These are phyloP conservation scores for Cenococcum geophilum DNA, from an alignment of 495 filamentous ascomycete species.

Conservation along the genomic window DNA sequence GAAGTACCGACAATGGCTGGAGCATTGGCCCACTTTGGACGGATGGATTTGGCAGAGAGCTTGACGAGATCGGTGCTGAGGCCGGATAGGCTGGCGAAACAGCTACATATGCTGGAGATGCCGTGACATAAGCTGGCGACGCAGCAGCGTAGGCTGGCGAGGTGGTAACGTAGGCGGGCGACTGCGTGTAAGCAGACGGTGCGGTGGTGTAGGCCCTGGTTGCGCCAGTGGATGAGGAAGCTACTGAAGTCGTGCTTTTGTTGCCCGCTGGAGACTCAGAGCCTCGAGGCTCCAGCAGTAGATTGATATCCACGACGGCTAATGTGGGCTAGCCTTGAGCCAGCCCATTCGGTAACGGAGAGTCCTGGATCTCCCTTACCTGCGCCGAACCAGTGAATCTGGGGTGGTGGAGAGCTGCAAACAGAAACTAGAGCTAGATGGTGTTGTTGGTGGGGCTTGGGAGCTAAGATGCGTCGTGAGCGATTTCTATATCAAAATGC, in stretches of 20 bases:
- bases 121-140: conserved; percentile 25
- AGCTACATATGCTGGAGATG: conserved; percentile 21
- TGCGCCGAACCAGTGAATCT: neutral
- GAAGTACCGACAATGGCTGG: conserved; percentile 24
- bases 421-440: neutral
- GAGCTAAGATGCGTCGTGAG: neutral
- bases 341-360: conserved; percentile 29
- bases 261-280: conserved; percentile 59
- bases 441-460: conserved; percentile 14
- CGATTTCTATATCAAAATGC: conserved; percentile 2
- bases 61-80: conserved; percentile 9
- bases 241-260: conserved; percentile 31
- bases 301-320: conserved; percentile 87
- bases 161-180: conserved; percentile 21
- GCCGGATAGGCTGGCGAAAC: conserved; percentile 19
- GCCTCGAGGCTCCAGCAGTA: conserved; percentile 70
- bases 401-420: neutral
- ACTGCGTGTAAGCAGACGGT: conserved; percentile 28
- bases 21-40: conserved; percentile 29
- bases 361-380: conserved; percentile 6
- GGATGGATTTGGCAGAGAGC: conserved; percentile 7
- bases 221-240: conserved; percentile 26
- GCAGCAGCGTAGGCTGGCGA: conserved; percentile 20
- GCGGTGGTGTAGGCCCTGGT: conserved; percentile 27
- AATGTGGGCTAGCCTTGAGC: conserved; percentile 34